Evolutionary conservation across 495 filamentous ascomycete genomes (phyloP).

Genomic region (Tetracladium setigerum): DNA sequence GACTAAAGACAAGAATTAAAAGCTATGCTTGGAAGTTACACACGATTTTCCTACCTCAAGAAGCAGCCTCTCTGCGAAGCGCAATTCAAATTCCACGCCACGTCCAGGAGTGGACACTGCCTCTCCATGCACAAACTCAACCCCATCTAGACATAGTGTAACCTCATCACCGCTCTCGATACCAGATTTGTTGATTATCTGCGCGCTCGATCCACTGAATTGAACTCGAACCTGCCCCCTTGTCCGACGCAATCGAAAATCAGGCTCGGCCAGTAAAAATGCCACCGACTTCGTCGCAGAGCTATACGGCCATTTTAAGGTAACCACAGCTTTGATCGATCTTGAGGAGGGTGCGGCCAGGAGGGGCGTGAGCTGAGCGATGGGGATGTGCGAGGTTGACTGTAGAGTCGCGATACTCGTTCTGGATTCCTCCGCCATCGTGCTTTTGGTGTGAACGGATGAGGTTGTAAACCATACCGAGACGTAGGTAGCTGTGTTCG

Average conservation of each 20-base stretch:
- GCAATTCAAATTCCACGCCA: slow-evolving; percentile 67
- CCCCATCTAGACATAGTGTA: slow-evolving; percentile 57
- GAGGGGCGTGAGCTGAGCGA: slow-evolving; percentile 61
- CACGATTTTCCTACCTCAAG: slow-evolving; percentile 44
- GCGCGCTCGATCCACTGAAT: slow-evolving; percentile 66
- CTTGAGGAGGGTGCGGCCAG: slow-evolving; percentile 13
- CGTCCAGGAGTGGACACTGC: slow-evolving; percentile 52
- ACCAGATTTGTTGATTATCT: slow-evolving; percentile 53
- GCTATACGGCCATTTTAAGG: slow-evolving; percentile 88
- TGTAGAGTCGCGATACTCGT: slow-evolving; percentile 11
- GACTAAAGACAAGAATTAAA: slow-evolving; percentile 10
- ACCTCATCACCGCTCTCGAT: slow-evolving; percentile 75
- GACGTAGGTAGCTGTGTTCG: no score
- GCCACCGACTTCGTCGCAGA: slow-evolving; percentile 61
- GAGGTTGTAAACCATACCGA: no score
- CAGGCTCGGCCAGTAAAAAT: slow-evolving; percentile 75
- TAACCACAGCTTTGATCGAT: slow-evolving; percentile 60
- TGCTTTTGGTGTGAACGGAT: no score
- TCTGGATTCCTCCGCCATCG: neutral
- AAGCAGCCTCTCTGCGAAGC: slow-evolving; percentile 46
- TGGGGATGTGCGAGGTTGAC: slow-evolving; percentile 39
- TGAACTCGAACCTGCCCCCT: slow-evolving; percentile 79
- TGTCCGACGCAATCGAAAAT: slow-evolving; percentile 71
- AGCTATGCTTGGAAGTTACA: neutral
- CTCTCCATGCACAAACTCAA: slow-evolving; percentile 46